phyloP scores from a whole-genome alignment of 768 basidiomycete species.

The Sarcodon sp. region DNA sequence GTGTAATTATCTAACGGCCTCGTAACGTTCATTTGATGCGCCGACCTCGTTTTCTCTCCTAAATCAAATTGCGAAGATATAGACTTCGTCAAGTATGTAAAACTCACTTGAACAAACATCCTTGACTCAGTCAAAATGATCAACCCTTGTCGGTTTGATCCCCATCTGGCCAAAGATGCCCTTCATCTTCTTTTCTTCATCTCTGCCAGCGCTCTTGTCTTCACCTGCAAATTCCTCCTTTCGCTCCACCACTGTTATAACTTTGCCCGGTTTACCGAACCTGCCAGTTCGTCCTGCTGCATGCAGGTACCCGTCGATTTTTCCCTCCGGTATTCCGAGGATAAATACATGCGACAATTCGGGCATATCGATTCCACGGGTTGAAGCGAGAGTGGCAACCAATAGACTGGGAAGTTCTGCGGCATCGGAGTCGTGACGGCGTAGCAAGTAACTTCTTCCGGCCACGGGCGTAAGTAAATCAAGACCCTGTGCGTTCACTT shows the following conservation, averaged over 20 bases:
- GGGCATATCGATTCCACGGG: conserved; percentile 63
- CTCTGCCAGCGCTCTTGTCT: conserved; percentile 11
- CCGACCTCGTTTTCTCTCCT: no score
- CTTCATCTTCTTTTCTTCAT: conserved; percentile 26
- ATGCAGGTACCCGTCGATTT: conserved; percentile 13
- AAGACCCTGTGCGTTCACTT: conserved; percentile 52
- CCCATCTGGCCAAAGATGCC: conserved; percentile 32
- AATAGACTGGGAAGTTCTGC: conserved; percentile 47
- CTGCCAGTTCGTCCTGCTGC: conserved; percentile 62
- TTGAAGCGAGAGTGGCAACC: conserved; percentile 56
- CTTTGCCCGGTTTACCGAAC: conserved; percentile 53
- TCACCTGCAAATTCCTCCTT: conserved; percentile 17
- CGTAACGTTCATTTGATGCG: no score
- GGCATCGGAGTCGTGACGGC: conserved; percentile 12
- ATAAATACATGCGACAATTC: conserved; percentile 66
- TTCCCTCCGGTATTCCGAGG: conserved; percentile 38
- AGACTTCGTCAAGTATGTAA: no score
- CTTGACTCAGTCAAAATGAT: conserved; percentile 30
- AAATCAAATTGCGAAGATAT: no score
- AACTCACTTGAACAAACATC: no score
- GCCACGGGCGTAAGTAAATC: conserved; percentile 34
- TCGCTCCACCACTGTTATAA: conserved; percentile 39
- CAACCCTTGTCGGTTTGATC: conserved; percentile 31
- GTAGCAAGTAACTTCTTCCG: conserved; percentile 29
- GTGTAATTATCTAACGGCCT: no score